A percentile compares a stretch with the other conserved stretches of the same genome.
Evolutionary conservation across 2,329 filamentous ascomycete genomes (phyloP).

Genomic region (Colletotrichum melonis): DNA sequence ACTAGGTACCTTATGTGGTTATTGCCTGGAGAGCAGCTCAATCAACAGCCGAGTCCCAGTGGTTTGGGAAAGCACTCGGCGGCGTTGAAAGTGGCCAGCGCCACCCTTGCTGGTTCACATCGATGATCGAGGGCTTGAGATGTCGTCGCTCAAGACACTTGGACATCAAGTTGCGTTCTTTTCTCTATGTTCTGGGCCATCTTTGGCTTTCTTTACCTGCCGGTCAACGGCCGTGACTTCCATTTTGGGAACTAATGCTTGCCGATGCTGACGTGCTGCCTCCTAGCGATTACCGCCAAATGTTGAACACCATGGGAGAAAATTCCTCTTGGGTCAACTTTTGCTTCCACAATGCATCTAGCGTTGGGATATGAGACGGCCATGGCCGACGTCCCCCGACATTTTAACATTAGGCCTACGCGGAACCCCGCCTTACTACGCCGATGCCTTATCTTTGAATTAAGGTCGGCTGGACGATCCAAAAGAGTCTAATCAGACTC

Average conservation of each 20-base stretch:
- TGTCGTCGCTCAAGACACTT: neutral
- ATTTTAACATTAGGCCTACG: neutral
- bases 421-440: neutral
- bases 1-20: neutral
- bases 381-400: neutral
- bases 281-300: neutral
- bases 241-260: neutral
- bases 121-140: slow-evolving; percentile 2
- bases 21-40: neutral
- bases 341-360: neutral
- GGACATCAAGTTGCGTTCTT: neutral
- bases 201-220: neutral
- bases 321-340: neutral
- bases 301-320: neutral
- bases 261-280: neutral
- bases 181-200: neutral
- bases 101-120: slow-evolving; percentile 5
- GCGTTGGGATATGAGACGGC: slow-evolving; percentile 2
- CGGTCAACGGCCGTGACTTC: neutral
- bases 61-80: neutral
- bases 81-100: slow-evolving; percentile 3
- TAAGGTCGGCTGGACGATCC: neutral
- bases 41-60: slow-evolving; percentile 2
- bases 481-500: neutral
- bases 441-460: neutral